A percentile compares a stretch with the other conserved stretches of the same genome.
phyloP scores from a whole-genome alignment of 768 basidiomycete genomes.

The Trametes punicea region DNA sequence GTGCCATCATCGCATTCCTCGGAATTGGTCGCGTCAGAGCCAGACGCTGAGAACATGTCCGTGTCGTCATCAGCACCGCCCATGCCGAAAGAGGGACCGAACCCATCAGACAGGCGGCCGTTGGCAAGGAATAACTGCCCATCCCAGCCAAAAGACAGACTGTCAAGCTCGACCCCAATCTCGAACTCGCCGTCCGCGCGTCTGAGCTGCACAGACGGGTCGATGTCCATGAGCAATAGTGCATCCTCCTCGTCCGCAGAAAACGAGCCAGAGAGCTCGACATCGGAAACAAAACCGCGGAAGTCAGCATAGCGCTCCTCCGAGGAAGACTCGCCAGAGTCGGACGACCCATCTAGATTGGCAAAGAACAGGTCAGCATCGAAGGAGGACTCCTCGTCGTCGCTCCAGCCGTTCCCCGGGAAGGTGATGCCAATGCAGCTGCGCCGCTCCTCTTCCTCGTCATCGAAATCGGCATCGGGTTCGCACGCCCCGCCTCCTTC shows the following conservation, averaged over 20 bases:
- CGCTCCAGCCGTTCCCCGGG: slow-evolving; percentile 75
- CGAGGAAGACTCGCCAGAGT: slow-evolving; percentile 42
- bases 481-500: slow-evolving; percentile 28
- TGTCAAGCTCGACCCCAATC: slow-evolving; percentile 28
- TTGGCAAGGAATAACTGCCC: slow-evolving; percentile 24
- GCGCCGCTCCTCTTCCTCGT: slow-evolving; percentile 31
- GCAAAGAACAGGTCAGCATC: slow-evolving; percentile 85
- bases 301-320: slow-evolving; percentile 45
- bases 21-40: slow-evolving; percentile 38
- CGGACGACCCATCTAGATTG: slow-evolving; percentile 62
- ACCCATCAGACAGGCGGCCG: slow-evolving; percentile 6
- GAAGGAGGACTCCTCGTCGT: slow-evolving; percentile 69
- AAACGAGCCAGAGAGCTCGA: slow-evolving; percentile 20
- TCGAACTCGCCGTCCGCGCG: slow-evolving; percentile 26
- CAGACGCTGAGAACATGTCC: slow-evolving; percentile 48
- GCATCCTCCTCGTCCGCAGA: slow-evolving; percentile 30
- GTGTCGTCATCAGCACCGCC: slow-evolving; percentile 36
- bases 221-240: slow-evolving; percentile 29
- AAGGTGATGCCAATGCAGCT: slow-evolving; percentile 38
- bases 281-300: slow-evolving; percentile 26
- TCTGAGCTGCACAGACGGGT: slow-evolving; percentile 26
- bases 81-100: slow-evolving; percentile 27
- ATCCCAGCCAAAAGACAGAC: slow-evolving; percentile 27
- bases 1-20: slow-evolving; percentile 34
- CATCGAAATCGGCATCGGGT: slow-evolving; percentile 25